These are phyloP conservation scores for Dictyostelium intermedium DNA, from an alignment of 78 protist species.

Conservation along the genomic window DNA sequence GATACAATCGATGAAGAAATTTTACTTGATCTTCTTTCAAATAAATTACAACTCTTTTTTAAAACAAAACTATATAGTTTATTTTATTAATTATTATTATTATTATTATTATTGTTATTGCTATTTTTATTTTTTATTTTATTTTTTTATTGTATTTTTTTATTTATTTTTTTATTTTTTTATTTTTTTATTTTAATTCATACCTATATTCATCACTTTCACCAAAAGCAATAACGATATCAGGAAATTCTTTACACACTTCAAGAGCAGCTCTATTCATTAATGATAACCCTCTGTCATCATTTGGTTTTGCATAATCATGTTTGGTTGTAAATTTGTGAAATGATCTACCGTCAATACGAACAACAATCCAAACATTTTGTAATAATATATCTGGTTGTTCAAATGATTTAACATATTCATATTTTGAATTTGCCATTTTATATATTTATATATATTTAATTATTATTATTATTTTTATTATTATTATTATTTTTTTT, in stretches of 20 bases:
- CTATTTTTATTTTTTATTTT: too few relatives aligned
- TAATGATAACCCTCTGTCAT: constrained; percentile 79
- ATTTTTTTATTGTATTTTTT: too few relatives aligned
- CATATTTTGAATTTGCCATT: constrained; percentile 91
- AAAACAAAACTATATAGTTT: constrained; percentile 22
- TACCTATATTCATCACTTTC: constrained; percentile 90
- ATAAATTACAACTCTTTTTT: constrained; percentile 18
- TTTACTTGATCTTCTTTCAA: constrained; percentile 72
- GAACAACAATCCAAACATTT: constrained; percentile 90
- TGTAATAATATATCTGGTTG: constrained; percentile 71
- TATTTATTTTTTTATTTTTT: background rate
- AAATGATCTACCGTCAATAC: constrained; percentile 93
- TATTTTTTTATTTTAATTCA: background rate
- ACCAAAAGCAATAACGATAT: constrained; percentile 90
- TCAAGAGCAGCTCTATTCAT: constrained; percentile 88
- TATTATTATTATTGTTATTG: too few relatives aligned
- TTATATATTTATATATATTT: background rate
- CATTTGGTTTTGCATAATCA: constrained; percentile 88
- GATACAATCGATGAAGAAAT: constrained; percentile 77
- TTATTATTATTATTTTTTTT: too few relatives aligned
- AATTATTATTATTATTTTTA: too few relatives aligned
- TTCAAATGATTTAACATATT: constrained; percentile 93
- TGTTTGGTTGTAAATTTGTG: constrained; percentile 86
- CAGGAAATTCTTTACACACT: constrained; percentile 79
- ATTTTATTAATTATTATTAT: too few relatives aligned